Evolutionary conservation across 2,329 filamentous ascomycete species (phyloP), one percentile per base, ranked within the genome.

Genomic region (Penicillium carneum): DNA sequence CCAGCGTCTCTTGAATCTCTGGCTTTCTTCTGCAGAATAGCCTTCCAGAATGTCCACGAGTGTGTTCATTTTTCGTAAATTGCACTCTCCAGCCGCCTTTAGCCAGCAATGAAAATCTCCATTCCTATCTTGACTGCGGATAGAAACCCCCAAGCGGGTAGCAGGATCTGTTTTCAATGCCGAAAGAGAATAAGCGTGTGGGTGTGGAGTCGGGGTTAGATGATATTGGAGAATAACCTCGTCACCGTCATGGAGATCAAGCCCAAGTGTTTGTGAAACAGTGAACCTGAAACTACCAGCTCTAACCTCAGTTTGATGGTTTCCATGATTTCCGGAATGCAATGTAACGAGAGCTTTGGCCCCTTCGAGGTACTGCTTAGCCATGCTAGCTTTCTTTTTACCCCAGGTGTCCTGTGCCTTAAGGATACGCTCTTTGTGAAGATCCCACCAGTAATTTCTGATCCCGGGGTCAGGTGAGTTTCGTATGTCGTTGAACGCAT

Each of bases 21-120:
- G 14, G 36, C 48, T 39, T 12, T 57, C 33, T 5, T 14, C 14
- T 31, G 23, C 4, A 7, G 45, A 41, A 23, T 33, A 33, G 9
- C 45, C 18, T n/a, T 57, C 29, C 12, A 57, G 18, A 23, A 48
- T 23, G 7, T 56, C 53, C 33, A 56, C 53, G 5, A 56, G 33
- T 8, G 43, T 33, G 20, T 48, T 56, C 34, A 48, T 48, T 47
- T 56, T 56, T 38, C 20, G 33, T 14, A 48, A 16, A 20, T 48
- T 56, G 26, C 29, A 29, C 4, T 48, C 20, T 16, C 45, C 45
- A 18, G 5, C 18, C 8, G 45, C 33, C 20, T 29, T 23, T 12
- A 57, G 36, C 34, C 36, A 43, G 10, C 41, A 16, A 9, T 26
- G n/a, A 14, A 47, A 55, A 11, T 6, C 31, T 14, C 52, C 33